Base-by-base conservation (phyloP, 31 red algal genomes). In the Bonnemaisonia californica region DNA sequence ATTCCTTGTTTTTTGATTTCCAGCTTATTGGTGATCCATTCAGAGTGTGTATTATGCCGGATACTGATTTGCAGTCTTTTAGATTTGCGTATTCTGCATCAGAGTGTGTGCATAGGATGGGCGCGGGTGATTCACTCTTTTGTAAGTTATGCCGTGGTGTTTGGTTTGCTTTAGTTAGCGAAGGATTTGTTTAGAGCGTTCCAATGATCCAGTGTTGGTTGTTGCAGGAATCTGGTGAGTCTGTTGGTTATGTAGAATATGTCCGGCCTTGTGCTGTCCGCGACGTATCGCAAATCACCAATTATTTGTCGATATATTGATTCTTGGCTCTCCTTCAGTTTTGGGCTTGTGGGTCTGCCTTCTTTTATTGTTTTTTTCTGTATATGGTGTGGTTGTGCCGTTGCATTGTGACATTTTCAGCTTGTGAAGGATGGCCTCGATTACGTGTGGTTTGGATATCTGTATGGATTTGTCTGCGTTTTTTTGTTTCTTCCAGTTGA, bases 211-310 rank as follows among this genome's bases (percentile, higher is more conserved):
- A 8, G 7, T 66, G 31, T 47, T 24, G 77, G 62, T 62, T 62
- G 2, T 3, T 73, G 2, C 4, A 60, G 7, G 3, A 9, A 31
- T 3, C 26, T 2, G 4, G 80, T 48, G n/a, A 84, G 64, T 7
- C 12, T 13, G 29, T 65, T 5, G 11, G 67, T 45, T 31, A 67
- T 3, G 23, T 27, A 28, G 2, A 35, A 3, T 2, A 84, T 84
- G 54, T 84, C 80, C 1, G 51, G 47, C 2, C 80, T 39, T 22
- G 80, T 84, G 67, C 67, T 60, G 51, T 73, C 80, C 1, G 80
- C 67, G 39, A 84, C 27, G 67, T 84, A 84, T 62, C 80, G 80
- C 33, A 84, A 27, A 5, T 71, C 67, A 3, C 80, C 62, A 7
- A 84, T 16, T 3, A 60, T 3, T 71, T 7, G 23, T 4, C 48